Percentiles rank a stretch among this genome's conserved stretches.
These are phyloP conservation scores for Lophium mytilinum DNA, from an alignment of 495 filamentous ascomycete species.

Conservation along the genomic window DNA sequence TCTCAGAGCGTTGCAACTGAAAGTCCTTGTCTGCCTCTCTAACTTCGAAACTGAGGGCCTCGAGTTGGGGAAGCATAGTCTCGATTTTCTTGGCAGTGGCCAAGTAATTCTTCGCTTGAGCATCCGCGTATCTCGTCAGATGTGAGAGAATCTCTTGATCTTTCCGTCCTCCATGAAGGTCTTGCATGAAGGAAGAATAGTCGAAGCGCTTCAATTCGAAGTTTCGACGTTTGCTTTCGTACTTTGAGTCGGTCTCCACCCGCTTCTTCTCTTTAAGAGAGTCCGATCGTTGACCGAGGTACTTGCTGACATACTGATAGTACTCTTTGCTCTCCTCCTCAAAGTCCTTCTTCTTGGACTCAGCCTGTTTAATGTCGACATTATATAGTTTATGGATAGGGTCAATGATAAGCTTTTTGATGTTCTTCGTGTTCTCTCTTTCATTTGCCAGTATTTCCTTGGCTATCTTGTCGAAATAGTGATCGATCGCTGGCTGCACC, in stretches of 20 bases:
- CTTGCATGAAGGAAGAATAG: constrained; percentile 98
- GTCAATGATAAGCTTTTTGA: constrained; percentile 90
- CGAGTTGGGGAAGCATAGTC: constrained; percentile 77
- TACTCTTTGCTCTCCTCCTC: constrained; percentile 98
- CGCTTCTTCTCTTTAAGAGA: constrained; percentile 96
- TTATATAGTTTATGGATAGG: constrained; percentile 87
- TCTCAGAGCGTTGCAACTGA: constrained; percentile 82
- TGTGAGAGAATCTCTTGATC: constrained; percentile 96
- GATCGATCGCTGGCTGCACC: constrained; percentile 88
- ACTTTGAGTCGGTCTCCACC: constrained; percentile 88
- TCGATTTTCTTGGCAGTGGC: constrained; percentile 79
- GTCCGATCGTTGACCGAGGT: constrained; percentile 90
- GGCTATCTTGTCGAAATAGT: constrained; percentile 97
- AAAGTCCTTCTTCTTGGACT: constrained; percentile 94
- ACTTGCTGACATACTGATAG: constrained; percentile 88
- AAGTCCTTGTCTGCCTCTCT: constrained; percentile 90
- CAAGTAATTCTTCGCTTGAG: constrained; percentile 77
- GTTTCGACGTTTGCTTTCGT: constrained; percentile 84
- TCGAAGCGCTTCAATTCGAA: constrained; percentile 97
- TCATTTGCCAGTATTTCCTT: constrained; percentile 85
- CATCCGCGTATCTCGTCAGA: constrained; percentile 88
- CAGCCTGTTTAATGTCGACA: constrained; percentile 94
- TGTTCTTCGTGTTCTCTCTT: constrained; percentile 68
- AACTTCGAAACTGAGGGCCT: constrained; percentile 86
- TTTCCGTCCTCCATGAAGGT: constrained; percentile 92